These are phyloP conservation scores for Erysimum cheiranthoides DNA, from an alignment of 345 rosid genomes.

Conservation along the genomic window DNA sequence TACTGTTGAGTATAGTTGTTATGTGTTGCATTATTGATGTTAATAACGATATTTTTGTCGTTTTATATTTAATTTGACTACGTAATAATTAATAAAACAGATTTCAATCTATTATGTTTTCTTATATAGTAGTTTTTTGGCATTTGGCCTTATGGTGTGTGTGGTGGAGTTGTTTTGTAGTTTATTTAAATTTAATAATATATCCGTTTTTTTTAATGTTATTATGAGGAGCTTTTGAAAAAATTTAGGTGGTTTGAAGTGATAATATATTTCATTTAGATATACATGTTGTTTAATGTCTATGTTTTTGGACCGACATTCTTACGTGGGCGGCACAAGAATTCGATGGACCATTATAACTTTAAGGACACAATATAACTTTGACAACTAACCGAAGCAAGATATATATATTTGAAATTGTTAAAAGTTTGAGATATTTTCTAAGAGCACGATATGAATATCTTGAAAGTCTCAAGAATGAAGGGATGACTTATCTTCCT, in stretches of 20 bases:
- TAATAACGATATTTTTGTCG: not conserved
- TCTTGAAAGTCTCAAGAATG: too few relatives aligned
- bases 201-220: not conserved
- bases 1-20: conserved; percentile 58
- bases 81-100: conserved; percentile 1
- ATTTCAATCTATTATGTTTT: not conserved
- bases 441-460: too few relatives aligned
- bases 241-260: not conserved
- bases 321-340: conserved; percentile 8
- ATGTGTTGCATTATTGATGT: conserved; percentile 61
- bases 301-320: not conserved
- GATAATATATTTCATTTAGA: not conserved
- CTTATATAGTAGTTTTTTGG: not conserved
- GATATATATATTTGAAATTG: not conserved
- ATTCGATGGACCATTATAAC: not conserved
- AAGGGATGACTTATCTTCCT: too few relatives aligned
- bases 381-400: conserved; percentile 3
- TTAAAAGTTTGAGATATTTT: too few relatives aligned
- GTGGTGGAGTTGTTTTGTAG: conserved; percentile 11
- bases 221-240: not conserved
- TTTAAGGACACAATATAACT: not conserved
- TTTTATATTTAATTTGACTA: conserved; percentile 21
- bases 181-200: conserved; percentile 1
- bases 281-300: not conserved
- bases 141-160: conserved; percentile 18